These are phyloP conservation scores for Magnusiomyces clavatus DNA, from an alignment of 1,139 yeast species.

Conservation along the genomic window DNA sequence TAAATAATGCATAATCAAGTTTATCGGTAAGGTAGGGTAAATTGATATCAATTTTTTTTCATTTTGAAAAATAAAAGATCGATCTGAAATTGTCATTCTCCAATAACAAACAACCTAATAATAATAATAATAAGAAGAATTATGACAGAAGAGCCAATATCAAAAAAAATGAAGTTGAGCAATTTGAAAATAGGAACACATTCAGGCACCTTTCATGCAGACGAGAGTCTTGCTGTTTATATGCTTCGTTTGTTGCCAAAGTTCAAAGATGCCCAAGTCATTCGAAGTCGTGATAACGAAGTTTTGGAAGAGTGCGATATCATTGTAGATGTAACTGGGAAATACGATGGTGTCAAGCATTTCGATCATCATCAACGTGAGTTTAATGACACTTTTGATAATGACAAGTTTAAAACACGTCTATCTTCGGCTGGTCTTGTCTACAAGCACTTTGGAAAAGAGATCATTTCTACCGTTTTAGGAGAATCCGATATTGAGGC, in stretches of 20 bases:
- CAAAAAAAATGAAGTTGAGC: conserved; percentile 15
- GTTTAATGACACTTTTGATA: conserved; percentile 53
- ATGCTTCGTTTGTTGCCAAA: conserved; percentile 70
- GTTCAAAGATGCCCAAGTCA: conserved; percentile 55
- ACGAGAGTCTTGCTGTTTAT: conserved; percentile 92
- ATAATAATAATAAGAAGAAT: too few relatives aligned
- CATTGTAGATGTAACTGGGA: conserved; percentile 93
- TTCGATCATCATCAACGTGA: conserved; percentile 96
- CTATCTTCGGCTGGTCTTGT: conserved; percentile 90
- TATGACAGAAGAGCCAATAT: background rate
- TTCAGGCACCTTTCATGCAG: conserved; percentile 95
- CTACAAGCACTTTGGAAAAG: conserved; percentile 87
- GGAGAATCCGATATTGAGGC: conserved; percentile 26
- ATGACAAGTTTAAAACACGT: conserved; percentile 55
- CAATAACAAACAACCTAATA: background rate
- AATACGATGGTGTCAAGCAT: conserved; percentile 77
- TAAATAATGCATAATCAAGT: too few relatives aligned
- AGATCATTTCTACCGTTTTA: conserved; percentile 48
- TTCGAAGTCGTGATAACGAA: conserved; percentile 75
- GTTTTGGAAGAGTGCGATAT: conserved; percentile 85
- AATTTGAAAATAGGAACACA: conserved; percentile 68
- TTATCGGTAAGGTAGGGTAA: too few relatives aligned
- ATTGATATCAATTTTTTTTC: background rate
- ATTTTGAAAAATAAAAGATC: background rate
- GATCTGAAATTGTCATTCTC: background rate